A percentile compares a stretch with the other conserved stretches of the same genome.
Conservation (phyloP, 148 eudicot species). For the Rhododendron mucronatum region DNA sequence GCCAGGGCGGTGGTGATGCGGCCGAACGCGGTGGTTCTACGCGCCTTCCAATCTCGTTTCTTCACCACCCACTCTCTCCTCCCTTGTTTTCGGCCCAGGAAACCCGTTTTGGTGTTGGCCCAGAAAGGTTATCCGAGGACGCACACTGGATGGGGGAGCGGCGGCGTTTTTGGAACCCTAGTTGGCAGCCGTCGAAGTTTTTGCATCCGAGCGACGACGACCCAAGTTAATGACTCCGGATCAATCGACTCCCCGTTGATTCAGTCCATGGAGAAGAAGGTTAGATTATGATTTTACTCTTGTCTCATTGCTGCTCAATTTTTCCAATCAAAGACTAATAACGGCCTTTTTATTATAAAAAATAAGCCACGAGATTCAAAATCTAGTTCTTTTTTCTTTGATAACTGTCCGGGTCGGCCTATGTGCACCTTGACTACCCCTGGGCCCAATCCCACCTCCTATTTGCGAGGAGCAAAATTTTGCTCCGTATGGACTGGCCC, state of each 20-base stretch:
- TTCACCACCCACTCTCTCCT: background rate
- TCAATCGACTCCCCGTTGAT: conserved; percentile 54
- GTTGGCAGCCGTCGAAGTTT: conserved; percentile 24
- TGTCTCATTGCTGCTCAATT: background rate
- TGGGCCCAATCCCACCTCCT: background rate
- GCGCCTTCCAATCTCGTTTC: background rate
- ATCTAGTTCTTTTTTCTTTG: background rate
- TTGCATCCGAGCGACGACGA: conserved; percentile 25
- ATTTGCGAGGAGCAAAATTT: background rate
- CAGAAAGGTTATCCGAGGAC: background rate
- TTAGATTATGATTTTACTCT: background rate
- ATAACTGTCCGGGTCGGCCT: background rate
- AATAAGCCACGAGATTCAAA: background rate
- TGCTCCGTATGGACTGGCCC: too few relatives aligned
- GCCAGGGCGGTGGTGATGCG: conserved; percentile 19
- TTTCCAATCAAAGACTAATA: background rate
- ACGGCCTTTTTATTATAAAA: too few relatives aligned
- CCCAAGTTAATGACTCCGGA: conserved; percentile 38
- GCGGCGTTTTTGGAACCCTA: background rate
- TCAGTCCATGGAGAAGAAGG: conserved; percentile 70
- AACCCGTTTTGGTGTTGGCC: background rate
- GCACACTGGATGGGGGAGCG: background rate
- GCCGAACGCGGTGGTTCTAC: conserved; percentile 14
- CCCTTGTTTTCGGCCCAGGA: conserved; percentile 5
- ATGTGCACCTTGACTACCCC: too few relatives aligned